Base-by-base conservation (phyloP, 148 eudicot species). In the Rhododendron ovatum region DNA sequence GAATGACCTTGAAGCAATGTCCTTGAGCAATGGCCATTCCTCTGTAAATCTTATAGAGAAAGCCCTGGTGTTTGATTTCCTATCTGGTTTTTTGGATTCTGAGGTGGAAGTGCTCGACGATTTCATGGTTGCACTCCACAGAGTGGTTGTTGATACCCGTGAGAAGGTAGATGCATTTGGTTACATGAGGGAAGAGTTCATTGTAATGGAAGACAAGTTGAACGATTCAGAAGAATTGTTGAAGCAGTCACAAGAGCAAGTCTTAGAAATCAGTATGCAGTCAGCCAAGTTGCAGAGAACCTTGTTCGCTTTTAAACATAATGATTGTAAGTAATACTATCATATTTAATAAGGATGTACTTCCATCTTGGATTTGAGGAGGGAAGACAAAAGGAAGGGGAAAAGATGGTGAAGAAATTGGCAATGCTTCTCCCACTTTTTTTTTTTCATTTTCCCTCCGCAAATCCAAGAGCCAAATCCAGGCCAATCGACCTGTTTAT, bases 201-300 rank as follows among this genome's bases (percentile, higher is more conserved):
- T 45, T 51, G 78, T 88, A 18, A 85, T 91, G 85, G 89, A 89
- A 79, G 88, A 50, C 75, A 95, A 92, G 53, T 88, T 93, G 87
- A 91, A 85, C 39, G 92, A 86, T 83, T 92, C 91, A 37, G 93
- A 95, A 85, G 88, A 88, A 63, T 91, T 92, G 61, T 88, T 92
- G 89, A 91, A 89, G 87, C 91, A 90, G 59, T 91, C 91, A 18
- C 92, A 85, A 43, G 94, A 93, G 85, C 93, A 92, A 83, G 84
- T 93, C 51, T 85, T 89, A 26, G 95, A 93, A 86, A 91, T 95
- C 88, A 92, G 91, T 84, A 92, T 87, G 87, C 95, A 92, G 84
- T 76, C 92, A 67, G 87, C 90, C 47, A 92, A 90, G 86, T 91
- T 93, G 92, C 91, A 88, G 57, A 88, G 87, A 88, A 88, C 91